These are phyloP conservation scores for Musa troglodytarum DNA, from an alignment of 176 grass and related monocot species.

Conservation along the genomic window DNA sequence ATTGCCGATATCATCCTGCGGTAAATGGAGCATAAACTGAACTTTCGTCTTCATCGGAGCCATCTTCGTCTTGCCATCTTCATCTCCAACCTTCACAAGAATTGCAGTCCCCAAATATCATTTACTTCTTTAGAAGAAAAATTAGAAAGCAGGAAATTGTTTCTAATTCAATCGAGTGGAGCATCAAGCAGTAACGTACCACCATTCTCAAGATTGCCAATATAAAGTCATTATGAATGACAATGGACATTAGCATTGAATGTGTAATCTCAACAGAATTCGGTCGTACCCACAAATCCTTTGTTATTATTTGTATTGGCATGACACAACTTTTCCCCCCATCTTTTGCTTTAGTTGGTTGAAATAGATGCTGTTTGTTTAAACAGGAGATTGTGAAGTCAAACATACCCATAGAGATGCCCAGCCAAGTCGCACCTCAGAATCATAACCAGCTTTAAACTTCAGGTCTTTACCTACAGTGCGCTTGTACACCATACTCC, in stretches of 20 bases:
- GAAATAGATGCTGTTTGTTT: not conserved
- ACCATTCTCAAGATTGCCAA: no score
- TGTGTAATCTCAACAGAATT: not conserved
- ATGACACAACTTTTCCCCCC: no score
- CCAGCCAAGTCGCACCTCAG: slow-evolving; percentile 58
- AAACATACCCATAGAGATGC: slow-evolving; percentile 80
- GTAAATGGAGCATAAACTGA: slow-evolving; percentile 78
- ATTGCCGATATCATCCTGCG: slow-evolving; percentile 50
- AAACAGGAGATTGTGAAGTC: not conserved
- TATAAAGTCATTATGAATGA: no score
- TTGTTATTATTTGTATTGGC: no score
- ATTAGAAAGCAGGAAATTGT: not conserved
- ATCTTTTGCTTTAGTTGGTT: no score
- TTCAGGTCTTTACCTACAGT: slow-evolving; percentile 67
- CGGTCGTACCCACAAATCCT: not conserved
- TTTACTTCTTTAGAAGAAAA: not conserved
- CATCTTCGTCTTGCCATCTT: slow-evolving; percentile 55
- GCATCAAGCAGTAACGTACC: no score
- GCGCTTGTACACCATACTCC: slow-evolving; percentile 85
- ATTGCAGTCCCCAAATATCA: not conserved
- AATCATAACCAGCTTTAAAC: slow-evolving; percentile 98
- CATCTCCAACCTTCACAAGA: slow-evolving; percentile 64
- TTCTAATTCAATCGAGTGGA: not conserved
- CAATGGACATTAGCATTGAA: no score
- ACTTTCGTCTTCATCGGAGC: slow-evolving; percentile 78